Evolutionary conservation across 495 filamentous ascomycete genomes (phyloP), one percentile per base, ranked within the genome.

Genomic region (Hypoxylon perforatum): DNA sequence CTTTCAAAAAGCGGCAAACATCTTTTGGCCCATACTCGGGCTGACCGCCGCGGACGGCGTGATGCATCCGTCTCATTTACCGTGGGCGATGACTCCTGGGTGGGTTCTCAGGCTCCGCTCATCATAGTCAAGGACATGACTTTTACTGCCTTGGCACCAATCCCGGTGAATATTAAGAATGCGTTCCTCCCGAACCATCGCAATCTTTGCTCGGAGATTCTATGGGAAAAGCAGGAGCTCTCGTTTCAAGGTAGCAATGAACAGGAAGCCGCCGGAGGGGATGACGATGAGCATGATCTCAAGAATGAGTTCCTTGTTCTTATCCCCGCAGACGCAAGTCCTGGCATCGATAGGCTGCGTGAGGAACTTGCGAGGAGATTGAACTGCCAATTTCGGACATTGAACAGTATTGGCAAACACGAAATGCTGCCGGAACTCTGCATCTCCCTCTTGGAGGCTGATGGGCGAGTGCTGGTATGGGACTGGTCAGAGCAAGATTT

Each of bases 141-240:
- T 19, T 65, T 73, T n/a, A 55, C 67, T 4, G 55, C 63, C 1
- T 38, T 73, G 33, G n/a, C 23, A 1, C 30, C 19, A 14, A 50
- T 30, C 11, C 38, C 12, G 4, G 35, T 35, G 4, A 53, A 12
- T 35, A 30, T 14, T n/a, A 61, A 56, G 14, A 54, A 57, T 12
- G 67, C 49, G 0, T 77, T 76, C 45, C 56, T 77, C 28, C 66
- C 73, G 15, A 76, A 62, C 41, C 57, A 75, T 33, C 68, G 70
- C n/a, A 67, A 70, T 45, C 69, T 77, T 9, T 75, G 72, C 30
- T 72, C 70, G 1, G 48, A 68, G 46, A 66, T 77, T 39, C 44
- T 57, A 15, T 77, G 75, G 75, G 66, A 77, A 39, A 42, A 57
- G 9, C 44, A 72, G 18, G 55, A 65, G 5, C 1, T n/a, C 9